phyloP scores from a whole-genome alignment of 768 basidiomycete genomes.

The Naganishia antarctica region DNA sequence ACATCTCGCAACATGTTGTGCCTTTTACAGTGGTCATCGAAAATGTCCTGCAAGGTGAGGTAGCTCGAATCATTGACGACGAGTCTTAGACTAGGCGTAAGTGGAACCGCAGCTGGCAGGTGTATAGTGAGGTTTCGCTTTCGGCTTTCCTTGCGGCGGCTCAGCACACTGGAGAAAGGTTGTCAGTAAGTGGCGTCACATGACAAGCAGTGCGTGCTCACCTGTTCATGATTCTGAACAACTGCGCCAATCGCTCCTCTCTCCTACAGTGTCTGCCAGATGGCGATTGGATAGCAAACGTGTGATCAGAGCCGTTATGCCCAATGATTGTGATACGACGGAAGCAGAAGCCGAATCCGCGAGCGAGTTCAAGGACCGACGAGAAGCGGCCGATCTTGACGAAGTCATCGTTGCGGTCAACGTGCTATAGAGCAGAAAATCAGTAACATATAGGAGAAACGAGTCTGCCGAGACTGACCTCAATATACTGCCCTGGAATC shows the following conservation, averaged over 20 bases:
- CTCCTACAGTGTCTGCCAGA: constrained; percentile 77
- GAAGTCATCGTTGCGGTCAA: constrained; percentile 87
- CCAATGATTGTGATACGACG: constrained; percentile 86
- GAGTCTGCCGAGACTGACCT: constrained; percentile 55
- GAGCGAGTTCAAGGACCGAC: constrained; percentile 81
- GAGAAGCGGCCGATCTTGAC: constrained; percentile 84
- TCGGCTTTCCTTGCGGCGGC: constrained; percentile 82
- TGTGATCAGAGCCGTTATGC: constrained; percentile 77
- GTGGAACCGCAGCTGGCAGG: constrained; percentile 75
- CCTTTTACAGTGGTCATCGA: constrained; percentile 78
- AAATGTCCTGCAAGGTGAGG: constrained; percentile 84
- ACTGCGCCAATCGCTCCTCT: constrained; percentile 85
- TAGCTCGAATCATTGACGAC: constrained; percentile 90
- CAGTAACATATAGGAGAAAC: constrained; percentile 23
- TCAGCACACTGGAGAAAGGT: constrained; percentile 60
- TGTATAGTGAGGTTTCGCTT: constrained; percentile 90
- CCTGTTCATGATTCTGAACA: constrained; percentile 93
- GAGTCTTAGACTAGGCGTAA: constrained; percentile 72
- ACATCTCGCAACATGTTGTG: constrained; percentile 76
- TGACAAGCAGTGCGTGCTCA: constrained; percentile 33
- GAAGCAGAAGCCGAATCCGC: constrained; percentile 79
- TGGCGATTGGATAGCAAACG: constrained; percentile 87
- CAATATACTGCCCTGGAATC: constrained; percentile 96
- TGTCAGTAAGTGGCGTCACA: constrained; percentile 16
- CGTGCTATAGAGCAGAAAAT: constrained; percentile 59